Base-by-base conservation (phyloP, 805 yeast genomes). In the Yamadazyma insecticola region DNA sequence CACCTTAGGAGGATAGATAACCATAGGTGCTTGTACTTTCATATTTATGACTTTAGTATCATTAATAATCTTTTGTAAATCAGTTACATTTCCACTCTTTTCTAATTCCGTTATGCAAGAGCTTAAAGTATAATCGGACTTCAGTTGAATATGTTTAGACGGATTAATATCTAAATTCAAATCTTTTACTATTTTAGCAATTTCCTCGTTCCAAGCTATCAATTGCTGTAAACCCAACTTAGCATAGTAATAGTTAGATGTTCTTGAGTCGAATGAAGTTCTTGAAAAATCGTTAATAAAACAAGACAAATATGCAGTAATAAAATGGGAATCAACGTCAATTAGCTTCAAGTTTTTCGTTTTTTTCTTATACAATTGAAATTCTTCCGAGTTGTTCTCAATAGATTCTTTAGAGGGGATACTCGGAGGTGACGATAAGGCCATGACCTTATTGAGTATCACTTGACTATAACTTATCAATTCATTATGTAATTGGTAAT, bases 291-390 rank as follows among this genome's bases (percentile, higher is more conserved):
- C 30, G 32, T 55, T 53, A 32, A 52, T 42, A 33, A 49, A 57
- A 29, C 60, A 52, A 22, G 56, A 48, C 6, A 56, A 37, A 32
- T 57, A 63, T 5, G 47, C 50, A 5, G 53, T 42, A 3, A 50
- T 56, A 28, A 63, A 57, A n/a, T 48, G 49, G 2, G 50, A 42
- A 33, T 62, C 69, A 13, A 62, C 49, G 28, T 57, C 55, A 26
- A 14, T 14, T 6, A 14, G 9, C 17, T 25, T 12, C 17, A 25
- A 9, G 17, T 13, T 25, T 13, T 5, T 13, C 13, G 10, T 7
- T 12, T 9, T 27, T 19, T n/a, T n/a, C n/a, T n/a, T n/a, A n/a
- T n/a, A n/a, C n/a, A n/a, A n/a, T n/a, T n/a, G n/a, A n/a, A n/a
- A n/a, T n/a, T n/a, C n/a, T n/a, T n/a, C n/a, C n/a, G n/a, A n/a